Evolutionary conservation across 768 basidiomycete genomes (phyloP), one percentile per base, ranked within the genome.

Genomic region (Tulasnella sp.): DNA sequence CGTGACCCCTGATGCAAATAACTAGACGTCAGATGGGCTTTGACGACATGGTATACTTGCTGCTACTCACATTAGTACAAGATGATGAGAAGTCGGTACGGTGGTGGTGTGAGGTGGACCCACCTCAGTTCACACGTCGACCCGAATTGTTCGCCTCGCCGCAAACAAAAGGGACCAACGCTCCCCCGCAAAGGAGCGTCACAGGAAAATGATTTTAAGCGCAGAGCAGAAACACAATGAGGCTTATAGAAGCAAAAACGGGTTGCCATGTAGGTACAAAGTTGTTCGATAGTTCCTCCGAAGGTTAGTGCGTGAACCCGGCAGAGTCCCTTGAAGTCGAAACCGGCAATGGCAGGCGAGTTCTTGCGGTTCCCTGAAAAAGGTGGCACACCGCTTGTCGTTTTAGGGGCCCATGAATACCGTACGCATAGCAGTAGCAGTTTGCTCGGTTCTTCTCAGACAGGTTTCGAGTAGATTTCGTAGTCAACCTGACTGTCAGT

Each of bases 1-100:
- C 94, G 87, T 95, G 94, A 74, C 94, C 83, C 83, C 82, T 84
- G 36, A 10, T n/a, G 38, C 6, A 21, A 5, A 40, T 74, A 38
- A 40, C 42, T 27, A 16, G 8, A 14, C 24, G 1, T 74, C 10
- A 40, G 38, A 46, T 31, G 14, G 42, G 31, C 4, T 74, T 16
- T 16, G 36, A 5, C 4, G 36, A 36, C 36, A 36, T 36, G 21
- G 73, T 5, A 18, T 14, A 8, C n/a, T 31, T 68, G 31, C 12
- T 7, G 62, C n/a, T 31, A 34, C 62, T 34, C n/a, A 68, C 62
- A 68, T 68, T 27, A 34, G 62, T 31, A 68, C 62, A 68, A 14
- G n/a, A 74, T 36, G 27, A 74, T n/a, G n/a, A 74, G n/a, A 46
- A 10, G 44, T 74, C 19, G 73, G 38, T 10, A 24, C 18, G 38